These are phyloP conservation scores for Phyllosticta capitalensis DNA, from an alignment of 2,329 filamentous ascomycete species.

Conservation along the genomic window DNA sequence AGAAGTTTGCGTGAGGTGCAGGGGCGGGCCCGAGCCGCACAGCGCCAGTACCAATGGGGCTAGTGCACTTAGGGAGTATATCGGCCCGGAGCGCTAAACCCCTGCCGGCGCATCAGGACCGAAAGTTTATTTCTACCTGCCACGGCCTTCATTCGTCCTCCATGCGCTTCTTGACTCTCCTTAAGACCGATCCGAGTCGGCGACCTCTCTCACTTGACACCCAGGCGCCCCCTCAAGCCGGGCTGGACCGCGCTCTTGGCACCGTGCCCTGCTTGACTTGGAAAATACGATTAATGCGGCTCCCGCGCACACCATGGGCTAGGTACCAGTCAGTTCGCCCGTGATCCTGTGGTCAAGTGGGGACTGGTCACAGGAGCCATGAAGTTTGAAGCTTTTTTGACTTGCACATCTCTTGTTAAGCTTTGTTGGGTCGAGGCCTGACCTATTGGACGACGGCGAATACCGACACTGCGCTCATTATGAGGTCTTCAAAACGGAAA, in stretches of 20 bases:
- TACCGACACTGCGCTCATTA: not conserved
- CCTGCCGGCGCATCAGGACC: not conserved
- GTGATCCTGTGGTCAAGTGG: not conserved
- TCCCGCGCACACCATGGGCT: not conserved
- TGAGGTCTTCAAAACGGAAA: not conserved
- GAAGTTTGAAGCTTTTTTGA: not conserved
- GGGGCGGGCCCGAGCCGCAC: not conserved
- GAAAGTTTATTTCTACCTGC: not conserved
- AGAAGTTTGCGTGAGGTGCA: not conserved
- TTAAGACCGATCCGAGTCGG: not conserved
- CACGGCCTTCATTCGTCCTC: not conserved
- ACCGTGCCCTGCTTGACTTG: not conserved
- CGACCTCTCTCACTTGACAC: not conserved
- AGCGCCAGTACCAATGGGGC: not conserved
- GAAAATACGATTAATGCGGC: not conserved
- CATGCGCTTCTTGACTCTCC: not conserved
- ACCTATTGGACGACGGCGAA: not conserved
- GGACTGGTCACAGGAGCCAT: not conserved
- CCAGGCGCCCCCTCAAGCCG: not conserved
- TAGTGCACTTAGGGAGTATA: not conserved
- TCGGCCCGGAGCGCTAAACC: not conserved
- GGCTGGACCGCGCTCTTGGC: not conserved
- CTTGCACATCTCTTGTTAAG: not conserved
- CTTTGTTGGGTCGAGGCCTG: not conserved
- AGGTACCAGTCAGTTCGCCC: not conserved